These are phyloP conservation scores for Ascochyta rabiei DNA, from an alignment of 2,329 filamentous ascomycete species.

Conservation along the genomic window DNA sequence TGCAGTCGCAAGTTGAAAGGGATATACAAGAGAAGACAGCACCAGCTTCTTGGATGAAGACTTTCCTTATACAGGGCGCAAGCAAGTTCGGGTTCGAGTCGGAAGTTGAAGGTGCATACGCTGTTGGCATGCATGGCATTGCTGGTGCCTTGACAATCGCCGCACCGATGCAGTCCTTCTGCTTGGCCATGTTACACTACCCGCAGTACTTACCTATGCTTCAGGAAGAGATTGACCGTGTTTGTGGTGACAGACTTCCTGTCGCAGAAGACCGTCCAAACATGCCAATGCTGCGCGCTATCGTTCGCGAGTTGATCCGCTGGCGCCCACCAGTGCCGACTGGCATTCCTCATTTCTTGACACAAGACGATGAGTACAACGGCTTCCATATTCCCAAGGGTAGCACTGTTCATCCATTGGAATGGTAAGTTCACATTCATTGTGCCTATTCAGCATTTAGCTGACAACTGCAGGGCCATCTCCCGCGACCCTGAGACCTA, in stretches of 20 bases:
- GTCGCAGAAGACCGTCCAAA: slow-evolving; percentile 46
- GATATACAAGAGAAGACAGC: slow-evolving; percentile 45
- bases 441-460: neutral
- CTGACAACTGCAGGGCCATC: slow-evolving; percentile 53
- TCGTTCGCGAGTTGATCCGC: slow-evolving; percentile 49
- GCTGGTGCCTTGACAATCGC: slow-evolving; percentile 55
- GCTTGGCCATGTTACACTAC: slow-evolving; percentile 54
- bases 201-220: slow-evolving; percentile 51
- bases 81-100: slow-evolving; percentile 50
- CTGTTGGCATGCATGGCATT: slow-evolving; percentile 56
- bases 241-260: slow-evolving; percentile 48
- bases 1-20: slow-evolving; percentile 50
- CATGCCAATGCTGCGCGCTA: slow-evolving; percentile 48
- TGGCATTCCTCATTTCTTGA: slow-evolving; percentile 60
- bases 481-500: slow-evolving; percentile 59
- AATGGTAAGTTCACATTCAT: slow-evolving; percentile 45
- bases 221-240: slow-evolving; percentile 49
- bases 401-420: slow-evolving; percentile 52
- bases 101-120: slow-evolving; percentile 54
- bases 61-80: slow-evolving; percentile 48
- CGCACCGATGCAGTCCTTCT: slow-evolving; percentile 55
- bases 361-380: slow-evolving; percentile 62
- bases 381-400: slow-evolving; percentile 65
- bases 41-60: slow-evolving; percentile 52
- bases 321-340: slow-evolving; percentile 55